These are phyloP conservation scores for Phaffomyces thermotolerans DNA, from an alignment of 805 yeast species.

Conservation along the genomic window DNA sequence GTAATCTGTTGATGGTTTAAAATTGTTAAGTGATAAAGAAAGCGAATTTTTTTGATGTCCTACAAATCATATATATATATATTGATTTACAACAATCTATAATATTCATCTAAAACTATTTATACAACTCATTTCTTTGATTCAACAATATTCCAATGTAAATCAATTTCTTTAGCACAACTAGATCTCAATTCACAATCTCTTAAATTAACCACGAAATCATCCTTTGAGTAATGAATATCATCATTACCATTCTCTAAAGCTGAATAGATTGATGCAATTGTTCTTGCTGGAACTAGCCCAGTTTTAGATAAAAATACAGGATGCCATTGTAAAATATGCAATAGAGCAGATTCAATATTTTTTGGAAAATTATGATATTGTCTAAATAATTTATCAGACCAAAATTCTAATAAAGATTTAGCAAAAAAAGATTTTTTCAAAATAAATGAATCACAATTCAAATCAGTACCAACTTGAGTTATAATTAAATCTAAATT, in stretches of 20 bases:
- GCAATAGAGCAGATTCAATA: conserved; percentile 70
- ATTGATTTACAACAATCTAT: too few relatives aligned
- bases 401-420: conserved; percentile 73
- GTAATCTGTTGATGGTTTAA: neutral
- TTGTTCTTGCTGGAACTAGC: conserved; percentile 56
- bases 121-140: neutral
- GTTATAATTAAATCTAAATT: conserved; percentile 57
- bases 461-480: conserved; percentile 58
- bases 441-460: conserved; percentile 65
- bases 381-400: conserved; percentile 60
- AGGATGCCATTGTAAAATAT: conserved; percentile 94
- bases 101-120: neutral
- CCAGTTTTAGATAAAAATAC: conserved; percentile 64
- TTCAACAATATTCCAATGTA: conserved; percentile 23
- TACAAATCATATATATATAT: too few relatives aligned
- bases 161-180: conserved; percentile 45
- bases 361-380: conserved; percentile 51
- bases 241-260: conserved; percentile 37
- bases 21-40: conserved; percentile 18
- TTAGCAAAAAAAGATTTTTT: conserved; percentile 58
- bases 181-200: conserved; percentile 43
- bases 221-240: conserved; percentile 51
- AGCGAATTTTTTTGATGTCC: conserved; percentile 14
- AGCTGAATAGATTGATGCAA: conserved; percentile 40
- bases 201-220: conserved; percentile 57